Evolutionary conservation across 225 moss, liverwort and hornwort genomes (phyloP).

Genomic region (Bryoerythrophyllum caledonicum): DNA sequence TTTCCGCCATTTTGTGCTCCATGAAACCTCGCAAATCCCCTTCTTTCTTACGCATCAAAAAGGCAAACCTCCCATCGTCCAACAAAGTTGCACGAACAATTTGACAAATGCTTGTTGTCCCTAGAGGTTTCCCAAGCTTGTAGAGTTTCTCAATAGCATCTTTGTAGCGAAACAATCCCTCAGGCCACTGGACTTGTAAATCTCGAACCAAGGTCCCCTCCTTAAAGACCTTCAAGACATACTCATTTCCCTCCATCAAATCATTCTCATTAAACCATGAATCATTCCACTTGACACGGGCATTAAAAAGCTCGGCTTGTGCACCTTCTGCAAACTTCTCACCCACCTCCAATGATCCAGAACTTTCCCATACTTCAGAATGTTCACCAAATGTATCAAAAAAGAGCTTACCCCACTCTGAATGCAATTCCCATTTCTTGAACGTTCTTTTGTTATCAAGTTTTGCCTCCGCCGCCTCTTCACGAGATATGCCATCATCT

Average conservation of each 20-base stretch:
- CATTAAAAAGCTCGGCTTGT: neutral
- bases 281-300: neutral
- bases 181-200: neutral
- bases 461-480: too few relatives aligned
- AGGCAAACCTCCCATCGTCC: neutral
- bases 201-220: neutral
- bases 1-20: neutral
- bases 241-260: neutral
- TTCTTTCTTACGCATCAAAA: neutral
- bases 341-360: neutral
- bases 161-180: neutral
- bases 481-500: too few relatives aligned
- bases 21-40: neutral
- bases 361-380: neutral
- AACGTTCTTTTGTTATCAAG: too few relatives aligned
- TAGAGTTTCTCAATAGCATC: fast-evolving
- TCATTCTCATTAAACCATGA: fast-evolving
- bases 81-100: neutral
- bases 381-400: neutral
- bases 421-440: neutral
- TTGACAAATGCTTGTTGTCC: neutral
- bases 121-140: too few relatives aligned
- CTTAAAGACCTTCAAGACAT: too few relatives aligned
- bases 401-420: neutral
- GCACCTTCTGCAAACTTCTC: neutral